A percentile compares a stretch with the other conserved stretches of the same genome.
Conservation (phyloP, 176 grass and related monocot genomes). For the Phoenix dactylifera region DNA sequence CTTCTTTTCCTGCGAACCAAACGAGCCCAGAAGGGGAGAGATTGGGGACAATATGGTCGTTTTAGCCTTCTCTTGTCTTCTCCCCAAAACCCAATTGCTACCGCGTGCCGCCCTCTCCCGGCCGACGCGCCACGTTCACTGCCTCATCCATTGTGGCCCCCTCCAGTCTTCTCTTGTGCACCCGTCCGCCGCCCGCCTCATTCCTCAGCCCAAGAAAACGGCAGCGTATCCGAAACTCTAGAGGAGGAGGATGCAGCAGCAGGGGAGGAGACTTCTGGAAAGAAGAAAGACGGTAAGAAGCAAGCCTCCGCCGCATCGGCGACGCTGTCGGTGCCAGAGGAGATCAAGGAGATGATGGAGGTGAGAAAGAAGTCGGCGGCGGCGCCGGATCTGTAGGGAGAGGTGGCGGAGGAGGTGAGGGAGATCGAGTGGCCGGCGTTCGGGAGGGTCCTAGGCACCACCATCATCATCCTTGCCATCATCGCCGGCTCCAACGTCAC, state of each 20-base stretch:
- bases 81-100: not conserved
- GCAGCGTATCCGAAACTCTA: not conserved
- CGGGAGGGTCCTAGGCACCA: constrained; percentile 77
- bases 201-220: not conserved
- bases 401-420: not conserved
- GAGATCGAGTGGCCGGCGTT: constrained; percentile 81
- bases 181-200: not conserved
- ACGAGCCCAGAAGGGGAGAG: no score
- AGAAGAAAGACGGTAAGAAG: constrained; percentile 6
- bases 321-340: constrained; percentile 33
- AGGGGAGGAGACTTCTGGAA: no score
- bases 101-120: constrained; percentile 40
- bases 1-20: no score
- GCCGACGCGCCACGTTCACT: constrained; percentile 22
- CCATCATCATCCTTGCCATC: constrained; percentile 70
- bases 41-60: no score
- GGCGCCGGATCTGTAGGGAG: constrained; percentile 39
- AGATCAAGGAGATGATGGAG: constrained; percentile 76
- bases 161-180: constrained; percentile 8
- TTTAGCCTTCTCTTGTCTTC: no score
- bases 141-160: constrained; percentile 7
- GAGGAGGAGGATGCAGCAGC: constrained; percentile 3
- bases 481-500: constrained; percentile 68
- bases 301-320: not conserved
- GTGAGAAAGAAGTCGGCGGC: constrained; percentile 37